Evolutionary conservation across 352 stramenopile species (phyloP).

Genomic region (Pythium phragmitis): DNA sequence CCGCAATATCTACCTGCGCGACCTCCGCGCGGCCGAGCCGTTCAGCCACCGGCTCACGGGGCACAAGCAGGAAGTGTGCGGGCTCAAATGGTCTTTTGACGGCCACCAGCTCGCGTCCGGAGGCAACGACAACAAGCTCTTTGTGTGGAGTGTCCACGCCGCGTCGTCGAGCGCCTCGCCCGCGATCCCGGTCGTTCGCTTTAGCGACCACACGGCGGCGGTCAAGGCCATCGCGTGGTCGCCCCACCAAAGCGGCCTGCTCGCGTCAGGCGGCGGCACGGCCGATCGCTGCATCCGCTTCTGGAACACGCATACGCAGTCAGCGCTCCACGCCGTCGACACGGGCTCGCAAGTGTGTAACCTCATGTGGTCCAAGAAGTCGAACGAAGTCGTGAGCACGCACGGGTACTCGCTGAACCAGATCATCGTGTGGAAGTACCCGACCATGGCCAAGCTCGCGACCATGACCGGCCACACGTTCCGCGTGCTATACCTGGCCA

Average conservation of each 20-base stretch:
- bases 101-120: slow-evolving; percentile 89
- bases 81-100: slow-evolving; percentile 96
- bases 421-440: slow-evolving; percentile 98
- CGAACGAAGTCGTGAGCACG: slow-evolving; percentile 98
- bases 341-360: slow-evolving; percentile 97
- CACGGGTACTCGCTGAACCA: slow-evolving; percentile 98
- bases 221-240: slow-evolving; percentile 98
- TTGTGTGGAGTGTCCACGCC: slow-evolving; percentile 92
- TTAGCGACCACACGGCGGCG: slow-evolving; percentile 95
- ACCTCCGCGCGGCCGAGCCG: slow-evolving; percentile 75
- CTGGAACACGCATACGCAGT: slow-evolving; percentile 95
- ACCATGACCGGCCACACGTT: slow-evolving; percentile 96
- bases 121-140: slow-evolving; percentile 98
- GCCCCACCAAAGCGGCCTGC: slow-evolving; percentile 94
- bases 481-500: slow-evolving; percentile 95
- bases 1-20: slow-evolving; percentile 91
- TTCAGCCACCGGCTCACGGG: slow-evolving; percentile 59
- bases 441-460: slow-evolving; percentile 95
- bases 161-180: slow-evolving; percentile 27
- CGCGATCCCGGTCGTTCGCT: slow-evolving; percentile 80
- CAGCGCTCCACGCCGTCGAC: slow-evolving; percentile 91
- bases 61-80: slow-evolving; percentile 92
- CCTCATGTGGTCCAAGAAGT: slow-evolving; percentile 96
- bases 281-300: slow-evolving; percentile 97
- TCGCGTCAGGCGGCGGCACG: slow-evolving; percentile 95